Evolutionary conservation across 345 rosid genomes (phyloP).

Genomic region (Schrenkiella parvula): DNA sequence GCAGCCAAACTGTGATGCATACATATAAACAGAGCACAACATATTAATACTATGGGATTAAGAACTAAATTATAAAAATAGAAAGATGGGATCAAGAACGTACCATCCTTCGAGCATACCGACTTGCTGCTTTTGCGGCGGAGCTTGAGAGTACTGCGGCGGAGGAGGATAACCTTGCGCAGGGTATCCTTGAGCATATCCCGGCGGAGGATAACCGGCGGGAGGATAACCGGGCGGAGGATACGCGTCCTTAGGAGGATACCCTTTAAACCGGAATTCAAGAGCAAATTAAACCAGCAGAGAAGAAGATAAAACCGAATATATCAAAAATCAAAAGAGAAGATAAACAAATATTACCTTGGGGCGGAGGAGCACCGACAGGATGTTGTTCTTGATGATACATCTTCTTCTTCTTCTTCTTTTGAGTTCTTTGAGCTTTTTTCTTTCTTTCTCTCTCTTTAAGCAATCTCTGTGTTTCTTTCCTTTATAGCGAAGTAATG

Average conservation of each 20-base stretch:
- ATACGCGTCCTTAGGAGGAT: conserved; percentile 37
- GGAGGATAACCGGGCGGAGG: conserved; percentile 63
- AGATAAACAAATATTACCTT: conserved; percentile 35
- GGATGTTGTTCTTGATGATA: conserved; percentile 56
- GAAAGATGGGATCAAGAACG: not conserved
- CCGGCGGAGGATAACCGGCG: conserved; percentile 55
- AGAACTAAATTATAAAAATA: not conserved
- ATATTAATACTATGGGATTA: not conserved
- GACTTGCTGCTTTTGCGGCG: conserved; percentile 32
- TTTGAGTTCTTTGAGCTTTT: conserved; percentile 4
- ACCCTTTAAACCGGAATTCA: conserved; percentile 7
- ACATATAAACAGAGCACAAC: not conserved
- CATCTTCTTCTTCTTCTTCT: conserved; percentile 18
- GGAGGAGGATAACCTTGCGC: conserved; percentile 47
- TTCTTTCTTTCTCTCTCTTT: not conserved
- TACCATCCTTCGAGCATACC: conserved; percentile 73
- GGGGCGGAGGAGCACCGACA: conserved; percentile 65
- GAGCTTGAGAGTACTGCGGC: conserved; percentile 45
- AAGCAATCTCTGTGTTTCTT: conserved; percentile 18
- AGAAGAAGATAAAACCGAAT: not conserved
- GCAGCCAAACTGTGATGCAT: conserved; percentile 58
- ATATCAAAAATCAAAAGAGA: not conserved
- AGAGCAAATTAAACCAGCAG: not conserved
- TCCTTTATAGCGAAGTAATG: conserved; percentile 22
- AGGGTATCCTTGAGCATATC: conserved; percentile 51